Percentiles rank a stretch among this genome's conserved stretches.
phyloP scores from a whole-genome alignment of 2,329 filamentous ascomycete genomes.

The Alternaria triticimaculans region DNA sequence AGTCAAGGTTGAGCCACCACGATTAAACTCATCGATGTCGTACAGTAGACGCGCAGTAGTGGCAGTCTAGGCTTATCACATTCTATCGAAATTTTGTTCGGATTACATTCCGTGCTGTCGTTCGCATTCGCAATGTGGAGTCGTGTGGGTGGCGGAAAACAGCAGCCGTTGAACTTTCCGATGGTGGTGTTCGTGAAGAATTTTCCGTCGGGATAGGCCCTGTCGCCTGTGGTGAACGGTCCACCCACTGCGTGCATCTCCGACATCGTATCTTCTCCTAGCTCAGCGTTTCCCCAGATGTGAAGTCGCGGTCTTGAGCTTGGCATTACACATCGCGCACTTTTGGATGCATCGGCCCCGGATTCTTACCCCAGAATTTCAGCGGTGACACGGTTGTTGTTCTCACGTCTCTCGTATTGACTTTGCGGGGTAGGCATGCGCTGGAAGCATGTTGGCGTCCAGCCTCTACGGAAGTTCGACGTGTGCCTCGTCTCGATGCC shows the following conservation, averaged over 20 bases:
- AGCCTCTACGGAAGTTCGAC: not conserved
- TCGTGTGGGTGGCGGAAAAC: not conserved
- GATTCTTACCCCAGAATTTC: slow-evolving; percentile 11
- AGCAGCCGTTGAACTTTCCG: not conserved
- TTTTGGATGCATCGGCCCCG: slow-evolving; percentile 1
- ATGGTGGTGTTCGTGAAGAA: not conserved
- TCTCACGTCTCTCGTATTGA: not conserved
- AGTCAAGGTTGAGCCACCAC: not conserved
- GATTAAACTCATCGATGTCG: not conserved
- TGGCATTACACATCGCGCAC: slow-evolving; percentile 16
- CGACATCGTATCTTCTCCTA: not conserved
- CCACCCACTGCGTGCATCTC: not conserved
- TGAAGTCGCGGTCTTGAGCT: not conserved
- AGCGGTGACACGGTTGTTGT: not conserved
- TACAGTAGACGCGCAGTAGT: not conserved
- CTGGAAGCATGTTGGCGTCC: not conserved
- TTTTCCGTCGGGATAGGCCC: slow-evolving; percentile 9
- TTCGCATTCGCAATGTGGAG: not conserved
- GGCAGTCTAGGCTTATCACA: not conserved
- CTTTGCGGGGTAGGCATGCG: slow-evolving; percentile 4
- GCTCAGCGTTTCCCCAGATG: not conserved
- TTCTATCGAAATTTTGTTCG: not conserved
- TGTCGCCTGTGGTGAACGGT: not conserved
- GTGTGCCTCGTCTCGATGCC: slow-evolving; percentile 1
- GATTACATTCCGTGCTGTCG: not conserved